A percentile compares a stretch with the other conserved stretches of the same genome.
Conservation (phyloP, 2,329 filamentous ascomycete genomes). For the Laburnicola sp. region DNA sequence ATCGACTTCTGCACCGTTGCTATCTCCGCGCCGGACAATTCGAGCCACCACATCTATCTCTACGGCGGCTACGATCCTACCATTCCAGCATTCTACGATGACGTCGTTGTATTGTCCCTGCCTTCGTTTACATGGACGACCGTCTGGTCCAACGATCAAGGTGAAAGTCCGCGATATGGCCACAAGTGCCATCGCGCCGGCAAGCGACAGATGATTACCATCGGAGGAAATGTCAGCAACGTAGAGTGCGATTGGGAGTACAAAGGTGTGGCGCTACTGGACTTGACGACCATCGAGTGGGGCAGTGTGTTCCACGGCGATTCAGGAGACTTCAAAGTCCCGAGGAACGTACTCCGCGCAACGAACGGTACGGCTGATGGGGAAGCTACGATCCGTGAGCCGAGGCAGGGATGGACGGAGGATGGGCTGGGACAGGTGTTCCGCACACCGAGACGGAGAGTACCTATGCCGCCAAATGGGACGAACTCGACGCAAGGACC, state of each 20-base stretch:
- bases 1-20: slow-evolving; percentile 51
- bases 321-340: slow-evolving; percentile 11
- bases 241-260: slow-evolving; percentile 24
- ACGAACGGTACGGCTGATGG: slow-evolving; percentile 20
- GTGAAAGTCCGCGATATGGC: slow-evolving; percentile 43
- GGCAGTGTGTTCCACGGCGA: slow-evolving; percentile 19
- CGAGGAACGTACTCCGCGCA: slow-evolving; percentile 7
- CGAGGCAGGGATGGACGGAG: slow-evolving; percentile 21
- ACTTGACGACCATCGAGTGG: slow-evolving; percentile 17
- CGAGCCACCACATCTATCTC: slow-evolving; percentile 53
- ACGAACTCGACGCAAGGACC: slow-evolving; percentile 1
- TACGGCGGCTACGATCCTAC: slow-evolving; percentile 53
- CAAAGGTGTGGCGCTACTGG: slow-evolving; percentile 23
- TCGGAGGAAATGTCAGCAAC: slow-evolving; percentile 43
- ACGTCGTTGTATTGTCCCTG: slow-evolving; percentile 46
- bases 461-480: slow-evolving; percentile 10
- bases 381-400: slow-evolving; percentile 21
- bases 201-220: slow-evolving; percentile 47
- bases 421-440: slow-evolving; percentile 17
- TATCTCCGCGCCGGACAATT: slow-evolving; percentile 50
- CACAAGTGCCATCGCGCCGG: slow-evolving; percentile 50
- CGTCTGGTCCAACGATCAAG: slow-evolving; percentile 40
- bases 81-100: slow-evolving; percentile 13
- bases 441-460: slow-evolving; percentile 13
- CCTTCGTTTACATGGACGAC: slow-evolving; percentile 53